Evolutionary conservation across 164 flowering plant genomes (phyloP), one percentile per base, ranked within the genome.

Genomic region (Nymphaea thermarum): DNA sequence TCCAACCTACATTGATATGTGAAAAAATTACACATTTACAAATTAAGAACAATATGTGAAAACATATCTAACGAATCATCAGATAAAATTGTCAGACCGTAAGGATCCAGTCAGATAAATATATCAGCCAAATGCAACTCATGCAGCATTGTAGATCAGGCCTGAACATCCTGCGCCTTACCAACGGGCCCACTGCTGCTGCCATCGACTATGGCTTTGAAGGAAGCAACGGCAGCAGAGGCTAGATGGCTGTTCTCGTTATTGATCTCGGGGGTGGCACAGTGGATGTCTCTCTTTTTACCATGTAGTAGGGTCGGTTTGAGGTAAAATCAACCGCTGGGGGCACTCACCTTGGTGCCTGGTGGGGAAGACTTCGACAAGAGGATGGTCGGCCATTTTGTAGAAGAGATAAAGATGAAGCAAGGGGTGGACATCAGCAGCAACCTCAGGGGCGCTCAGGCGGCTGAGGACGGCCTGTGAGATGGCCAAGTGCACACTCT

Each of bases 291-390:
- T 82, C 85, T 2, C 71, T 82, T 7, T 76, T 82, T 36, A 79
- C 79, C 10, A 76, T 79, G 18, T 79, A 79, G 43, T 79, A 79
- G 64, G 77, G 81, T 60, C 75, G 73, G 72, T 80, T 82, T n/a
- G 80, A 82, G 47, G 85, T 82, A 11, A 80, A 78, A 68, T 77
- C 82, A 7, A 80, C 83, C 0, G 80, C 79, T 47, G 85, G 83
- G 18, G 85, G 78, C 41, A 78, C 82, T 5, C 82, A 80, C n/a
- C 75, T 78, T 18, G 81, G 81, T 18, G 81, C n/a, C n/a, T n/a
- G n/a, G n/a, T n/a, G n/a, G 81, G 3, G 81, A 78, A 59, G 81
- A 78, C n/a, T 78, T 78, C 12, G 81, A 75, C 55, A 78, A 78
- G 60, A 18, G 81, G 3, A 79, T 79, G 81, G 79, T 78, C 64